These are phyloP conservation scores for Trichoderma sp. DNA, from an alignment of 2,329 filamentous ascomycete genomes.

Conservation along the genomic window DNA sequence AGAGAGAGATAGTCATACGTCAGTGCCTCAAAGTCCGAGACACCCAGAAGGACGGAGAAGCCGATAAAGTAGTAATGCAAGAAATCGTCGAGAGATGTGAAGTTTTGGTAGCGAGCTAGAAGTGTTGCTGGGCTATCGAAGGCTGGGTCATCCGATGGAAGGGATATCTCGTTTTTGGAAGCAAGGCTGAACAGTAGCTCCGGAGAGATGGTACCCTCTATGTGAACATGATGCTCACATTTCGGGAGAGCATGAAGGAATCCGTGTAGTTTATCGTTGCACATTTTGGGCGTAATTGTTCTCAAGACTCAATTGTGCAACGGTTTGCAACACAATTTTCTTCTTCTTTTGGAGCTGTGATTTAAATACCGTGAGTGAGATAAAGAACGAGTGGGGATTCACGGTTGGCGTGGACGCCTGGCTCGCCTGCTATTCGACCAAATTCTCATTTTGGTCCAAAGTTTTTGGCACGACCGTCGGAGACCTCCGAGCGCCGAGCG, in stretches of 20 bases:
- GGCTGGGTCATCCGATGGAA: slow-evolving; percentile 58
- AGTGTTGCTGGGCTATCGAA: slow-evolving; percentile 61
- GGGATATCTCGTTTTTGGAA: slow-evolving; percentile 59
- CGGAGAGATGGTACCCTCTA: slow-evolving; percentile 73
- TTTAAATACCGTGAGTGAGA: background rate
- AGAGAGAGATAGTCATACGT: slow-evolving; percentile 69
- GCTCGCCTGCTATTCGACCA: background rate
- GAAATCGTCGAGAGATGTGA: slow-evolving; percentile 73
- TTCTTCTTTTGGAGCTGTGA: background rate
- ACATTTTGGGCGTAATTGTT: slow-evolving; percentile 44
- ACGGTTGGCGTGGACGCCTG: background rate
- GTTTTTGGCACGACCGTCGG: background rate
- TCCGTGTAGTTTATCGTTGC: slow-evolving; percentile 47
- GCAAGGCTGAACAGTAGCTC: slow-evolving; percentile 68
- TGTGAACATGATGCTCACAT: slow-evolving; percentile 78
- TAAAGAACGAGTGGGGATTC: background rate
- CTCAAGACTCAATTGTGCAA: background rate
- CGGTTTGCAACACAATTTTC: background rate
- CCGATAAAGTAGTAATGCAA: slow-evolving; percentile 75
- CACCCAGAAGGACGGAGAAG: slow-evolving; percentile 64
- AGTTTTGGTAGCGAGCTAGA: slow-evolving; percentile 60
- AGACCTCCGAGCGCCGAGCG: slow-evolving; percentile 1
- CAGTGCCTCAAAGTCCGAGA: slow-evolving; percentile 68
- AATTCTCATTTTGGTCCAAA: background rate
- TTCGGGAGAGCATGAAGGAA: slow-evolving; percentile 69